Conservation (phyloP, 345 rosid genomes). For the Salix arbutifolia region DNA sequence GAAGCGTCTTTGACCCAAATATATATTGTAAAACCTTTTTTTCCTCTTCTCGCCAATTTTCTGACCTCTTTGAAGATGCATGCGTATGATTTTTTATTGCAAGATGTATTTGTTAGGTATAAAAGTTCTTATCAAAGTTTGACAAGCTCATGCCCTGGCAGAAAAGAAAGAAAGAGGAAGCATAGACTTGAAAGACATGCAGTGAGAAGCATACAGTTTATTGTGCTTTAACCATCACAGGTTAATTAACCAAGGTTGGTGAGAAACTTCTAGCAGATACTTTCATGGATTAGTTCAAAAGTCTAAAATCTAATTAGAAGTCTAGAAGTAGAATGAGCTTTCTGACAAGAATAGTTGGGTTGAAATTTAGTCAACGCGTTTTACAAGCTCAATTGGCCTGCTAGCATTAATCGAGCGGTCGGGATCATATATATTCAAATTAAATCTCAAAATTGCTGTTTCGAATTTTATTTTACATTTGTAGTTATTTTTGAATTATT, state of each 20-base stretch:
- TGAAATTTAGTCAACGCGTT: too few relatives aligned
- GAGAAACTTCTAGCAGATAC: too few relatives aligned
- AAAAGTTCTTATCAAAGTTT: conserved; percentile 20
- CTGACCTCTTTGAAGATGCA: not conserved
- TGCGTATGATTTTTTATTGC: conserved; percentile 16
- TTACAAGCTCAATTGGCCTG: too few relatives aligned
- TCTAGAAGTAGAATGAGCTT: too few relatives aligned
- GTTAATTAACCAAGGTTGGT: not conserved
- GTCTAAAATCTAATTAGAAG: too few relatives aligned
- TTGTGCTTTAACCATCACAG: conserved; percentile 16
- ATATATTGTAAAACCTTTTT: not conserved
- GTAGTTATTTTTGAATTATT: too few relatives aligned
- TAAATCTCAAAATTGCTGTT: too few relatives aligned
- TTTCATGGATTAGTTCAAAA: too few relatives aligned
- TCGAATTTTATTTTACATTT: too few relatives aligned
- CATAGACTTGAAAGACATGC: conserved; percentile 2
- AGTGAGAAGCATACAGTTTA: conserved; percentile 12
- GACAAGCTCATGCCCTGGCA: conserved; percentile 20
- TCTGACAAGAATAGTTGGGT: too few relatives aligned
- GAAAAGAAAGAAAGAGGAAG: conserved; percentile 7
- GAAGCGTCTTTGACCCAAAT: conserved; percentile 59
- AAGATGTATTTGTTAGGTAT: conserved; percentile 31
- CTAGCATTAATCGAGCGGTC: too few relatives aligned
- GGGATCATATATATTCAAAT: too few relatives aligned
- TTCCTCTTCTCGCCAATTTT: not conserved